A percentile compares a stretch with the other conserved stretches of the same genome.
Evolutionary conservation across 202 grass and related monocot species (phyloP).

Genomic region (Dendrocalamus latiflorus): DNA sequence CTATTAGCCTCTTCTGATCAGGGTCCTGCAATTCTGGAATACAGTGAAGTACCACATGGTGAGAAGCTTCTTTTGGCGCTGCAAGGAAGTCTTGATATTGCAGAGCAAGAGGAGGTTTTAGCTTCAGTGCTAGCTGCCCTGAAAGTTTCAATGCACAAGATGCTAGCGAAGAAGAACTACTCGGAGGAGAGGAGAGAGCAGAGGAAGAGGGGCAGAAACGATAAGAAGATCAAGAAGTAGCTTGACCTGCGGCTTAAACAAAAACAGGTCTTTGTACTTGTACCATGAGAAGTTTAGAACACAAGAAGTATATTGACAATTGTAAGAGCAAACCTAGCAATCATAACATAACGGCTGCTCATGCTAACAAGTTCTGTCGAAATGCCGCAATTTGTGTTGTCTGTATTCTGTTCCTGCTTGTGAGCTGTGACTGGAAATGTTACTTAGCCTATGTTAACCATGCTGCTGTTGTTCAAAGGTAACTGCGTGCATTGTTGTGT

Average conservation of each 20-base stretch:
- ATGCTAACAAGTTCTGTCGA: background rate
- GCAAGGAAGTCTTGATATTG: slow-evolving; percentile 65
- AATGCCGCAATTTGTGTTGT: background rate
- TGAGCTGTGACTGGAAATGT: background rate
- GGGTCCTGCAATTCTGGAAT: slow-evolving; percentile 39
- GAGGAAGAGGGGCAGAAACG: slow-evolving; percentile 75
- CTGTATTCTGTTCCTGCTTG: background rate
- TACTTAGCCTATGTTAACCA: background rate
- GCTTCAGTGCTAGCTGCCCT: slow-evolving; percentile 50
- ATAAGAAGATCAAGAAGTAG: slow-evolving; percentile 74
- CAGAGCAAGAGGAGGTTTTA: slow-evolving; percentile 63
- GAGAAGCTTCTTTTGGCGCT: slow-evolving; percentile 65
- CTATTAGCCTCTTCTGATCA: background rate
- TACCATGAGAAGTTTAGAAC: slow-evolving; percentile 14
- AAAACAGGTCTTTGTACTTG: background rate
- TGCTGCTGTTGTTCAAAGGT: background rate
- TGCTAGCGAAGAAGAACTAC: slow-evolving; percentile 94
- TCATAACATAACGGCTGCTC: background rate
- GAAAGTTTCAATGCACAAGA: slow-evolving; percentile 70
- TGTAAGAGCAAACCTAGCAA: background rate
- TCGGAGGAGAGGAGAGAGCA: slow-evolving; percentile 81
- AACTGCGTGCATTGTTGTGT: background rate
- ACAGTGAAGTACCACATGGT: slow-evolving; percentile 52
- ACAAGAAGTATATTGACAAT: background rate
- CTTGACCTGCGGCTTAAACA: background rate